Evolutionary conservation across 1,284 basidiomycete species (phyloP), one percentile per base, ranked within the genome.

Genomic region (Austroboletus novae-zelandiae): DNA sequence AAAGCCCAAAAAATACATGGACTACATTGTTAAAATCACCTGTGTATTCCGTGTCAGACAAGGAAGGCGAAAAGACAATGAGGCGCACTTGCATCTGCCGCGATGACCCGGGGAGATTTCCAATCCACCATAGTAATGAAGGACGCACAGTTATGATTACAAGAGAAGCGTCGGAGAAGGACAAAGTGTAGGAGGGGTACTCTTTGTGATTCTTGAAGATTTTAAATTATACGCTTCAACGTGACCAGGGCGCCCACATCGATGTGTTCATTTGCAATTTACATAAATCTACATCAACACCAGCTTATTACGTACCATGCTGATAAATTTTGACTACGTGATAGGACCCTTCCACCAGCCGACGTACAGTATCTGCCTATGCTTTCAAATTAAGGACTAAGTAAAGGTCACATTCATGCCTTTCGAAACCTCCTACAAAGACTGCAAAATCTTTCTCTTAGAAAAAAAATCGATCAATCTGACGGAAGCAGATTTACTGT

Each of bases 1-100:
- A 83, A 32, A 85, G 61, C 30, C 86, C 86, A 55, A 81, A 80
- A 49, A 84, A 73, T 23, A 73, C 68, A 59, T 83, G 82, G 29
- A 85, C 74, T 43, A 84, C 61, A 55, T 82, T 80, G 44, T 70
- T 68, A 61, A 84, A 83, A 45, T 76, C 74, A 43, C 68, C 83
- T 86, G 52, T n/a, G 48, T 32, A 29, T 32, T 25, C 34, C 40
- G 37, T 11, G 34, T 45, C 35, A 31, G 46, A 40, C 9, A 18
- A 46, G 17, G n/a, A 43, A 9, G 25, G 42, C 34, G 68, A 23
- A 23, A 23, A 23, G 20, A 23, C 20, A 23, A 23, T 23, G 20
- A 23, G 20, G 5, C 72, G 36, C 46, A 81, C 83, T 67, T 39
- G 69, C 70, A 57, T 84, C 79, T 51, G 67, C 71, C 18, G 65